Conservation (phyloP, 257 asterid genomes). For the Solanum ossicruentum region DNA sequence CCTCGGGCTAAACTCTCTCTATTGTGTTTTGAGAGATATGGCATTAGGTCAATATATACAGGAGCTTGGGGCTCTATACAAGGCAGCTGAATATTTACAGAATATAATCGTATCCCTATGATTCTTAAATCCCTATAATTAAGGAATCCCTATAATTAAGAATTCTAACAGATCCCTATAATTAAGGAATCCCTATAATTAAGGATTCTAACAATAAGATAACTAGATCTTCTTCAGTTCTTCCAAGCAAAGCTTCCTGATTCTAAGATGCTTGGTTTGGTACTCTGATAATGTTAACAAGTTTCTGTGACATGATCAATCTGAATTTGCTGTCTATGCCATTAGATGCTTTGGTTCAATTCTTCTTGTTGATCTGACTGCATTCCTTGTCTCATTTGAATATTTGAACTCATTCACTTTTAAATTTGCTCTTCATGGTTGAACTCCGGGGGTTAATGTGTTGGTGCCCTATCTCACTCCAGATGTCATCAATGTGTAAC, state of each 20-base stretch:
- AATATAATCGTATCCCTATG: no score
- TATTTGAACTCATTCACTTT: not conserved
- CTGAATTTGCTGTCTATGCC: not conserved
- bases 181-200: no score
- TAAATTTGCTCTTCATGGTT: not conserved
- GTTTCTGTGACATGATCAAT: not conserved
- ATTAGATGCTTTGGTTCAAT: not conserved
- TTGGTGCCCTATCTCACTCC: not conserved
- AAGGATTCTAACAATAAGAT: not conserved
- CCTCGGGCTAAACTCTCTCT: no score
- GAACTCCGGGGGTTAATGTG: not conserved
- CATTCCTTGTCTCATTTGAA: not conserved
- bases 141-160: no score
- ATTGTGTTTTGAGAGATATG: no score
- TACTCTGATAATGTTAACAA: not conserved
- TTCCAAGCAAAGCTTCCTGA: not conserved
- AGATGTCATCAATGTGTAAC: not conserved
- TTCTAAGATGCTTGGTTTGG: not conserved
- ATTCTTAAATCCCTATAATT: no score
- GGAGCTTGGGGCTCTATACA: no score
- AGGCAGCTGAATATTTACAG: no score
- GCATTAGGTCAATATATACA: no score
- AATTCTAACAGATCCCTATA: no score
- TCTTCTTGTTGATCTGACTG: not conserved
- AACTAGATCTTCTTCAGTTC: not conserved